These are phyloP conservation scores for Glutinoglossum americanum DNA, from an alignment of 495 filamentous ascomycete genomes.

Conservation along the genomic window DNA sequence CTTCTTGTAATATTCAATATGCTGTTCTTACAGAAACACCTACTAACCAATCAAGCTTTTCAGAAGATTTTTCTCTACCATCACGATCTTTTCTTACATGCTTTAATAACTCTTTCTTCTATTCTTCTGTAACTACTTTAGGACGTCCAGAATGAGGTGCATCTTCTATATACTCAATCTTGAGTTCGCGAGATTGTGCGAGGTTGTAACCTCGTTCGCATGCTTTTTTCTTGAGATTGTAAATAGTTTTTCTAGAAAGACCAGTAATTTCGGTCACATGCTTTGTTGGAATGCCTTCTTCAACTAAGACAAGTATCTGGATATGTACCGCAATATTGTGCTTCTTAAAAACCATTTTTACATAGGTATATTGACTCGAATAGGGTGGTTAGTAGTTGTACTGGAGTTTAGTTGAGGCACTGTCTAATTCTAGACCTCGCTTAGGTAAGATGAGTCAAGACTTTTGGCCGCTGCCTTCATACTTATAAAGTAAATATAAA, in stretches of 20 bases:
- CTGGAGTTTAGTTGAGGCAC: neutral
- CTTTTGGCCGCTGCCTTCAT: neutral
- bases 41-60: neutral
- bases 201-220: conserved; percentile 3
- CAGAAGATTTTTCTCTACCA: neutral
- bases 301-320: neutral
- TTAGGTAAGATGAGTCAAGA: neutral
- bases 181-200: conserved; percentile 15
- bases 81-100: neutral
- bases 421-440: neutral
- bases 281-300: conserved; percentile 1
- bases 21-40: neutral
- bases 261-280: conserved; percentile 2
- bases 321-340: neutral
- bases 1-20: neutral
- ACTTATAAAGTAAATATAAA: neutral
- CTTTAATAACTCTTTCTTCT: neutral
- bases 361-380: too few species aligned
- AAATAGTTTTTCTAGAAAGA: conserved; percentile 1
- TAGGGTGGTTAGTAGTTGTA: too few species aligned
- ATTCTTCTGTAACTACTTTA: neutral
- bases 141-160: conserved; percentile 7
- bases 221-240: conserved; percentile 4
- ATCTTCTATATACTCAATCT: conserved; percentile 21
- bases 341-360: neutral